Evolutionary conservation across 2,329 filamentous ascomycete genomes (phyloP), one percentile per base, ranked within the genome.

Genomic region (Cordyceps militaris): DNA sequence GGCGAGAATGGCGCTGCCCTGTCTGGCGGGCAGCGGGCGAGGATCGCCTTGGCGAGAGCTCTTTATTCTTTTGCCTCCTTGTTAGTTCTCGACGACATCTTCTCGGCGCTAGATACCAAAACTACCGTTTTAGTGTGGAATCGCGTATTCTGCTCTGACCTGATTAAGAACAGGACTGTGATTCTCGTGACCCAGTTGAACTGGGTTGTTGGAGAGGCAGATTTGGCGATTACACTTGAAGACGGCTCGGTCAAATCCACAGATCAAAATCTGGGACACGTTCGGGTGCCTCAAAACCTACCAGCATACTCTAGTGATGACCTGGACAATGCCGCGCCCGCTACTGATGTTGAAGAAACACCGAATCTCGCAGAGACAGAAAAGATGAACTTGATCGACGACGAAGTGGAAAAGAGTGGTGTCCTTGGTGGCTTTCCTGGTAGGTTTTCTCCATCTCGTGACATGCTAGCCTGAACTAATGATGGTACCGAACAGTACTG

Each of bases 91-190:
- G 82, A 85, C 60, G 82, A 85, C 57, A 74, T 84, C 3, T 82
- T 85, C 62, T 81, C 81, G 1, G 82, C 82, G 0, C 71, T 85
- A 0, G 82, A 85, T 63, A 75, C 81, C n/a, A 81, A 82, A 61
- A 85, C 82, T 0, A 76, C 79, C 1, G 77, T 78, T n/a, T 70
- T 74, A 2, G 72, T 85, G 1, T 84, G 81, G 76, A 75, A 81
- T 57, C 71, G 76, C 57, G 83, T 79, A 62, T 84, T 85, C 63
- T 83, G 81, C 59, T 73, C 75, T 42, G 79, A 81, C 43, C 64
- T 85, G 24, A 71, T 85, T 9, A 72, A 71, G 21, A 79, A 76
- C 9, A 73, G 81, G 36, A 85, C 82, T 1, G 74, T 78, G 1
- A 75, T 85, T 7, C 71, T 85, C 14, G 81, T 84, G 3, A 83